These are phyloP conservation scores for Tylopilus orsonianus DNA, from an alignment of 1,284 basidiomycete species.

Conservation along the genomic window DNA sequence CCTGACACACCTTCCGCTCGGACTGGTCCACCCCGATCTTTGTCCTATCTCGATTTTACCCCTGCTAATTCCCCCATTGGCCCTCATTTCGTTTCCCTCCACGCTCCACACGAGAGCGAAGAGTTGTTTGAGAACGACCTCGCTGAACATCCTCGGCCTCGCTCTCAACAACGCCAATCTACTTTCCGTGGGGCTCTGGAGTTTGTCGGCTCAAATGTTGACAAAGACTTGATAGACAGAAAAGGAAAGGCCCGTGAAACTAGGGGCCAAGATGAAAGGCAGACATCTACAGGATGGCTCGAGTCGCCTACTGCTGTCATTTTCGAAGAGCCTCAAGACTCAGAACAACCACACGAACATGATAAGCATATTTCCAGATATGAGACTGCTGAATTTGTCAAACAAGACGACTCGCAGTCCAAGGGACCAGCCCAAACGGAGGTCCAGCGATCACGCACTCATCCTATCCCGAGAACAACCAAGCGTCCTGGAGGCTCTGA, in stretches of 20 bases:
- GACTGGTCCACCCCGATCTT: constrained; percentile 72
- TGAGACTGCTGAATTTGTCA: constrained; percentile 2
- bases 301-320: constrained; percentile 45
- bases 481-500: constrained; percentile 37
- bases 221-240: constrained; percentile 45
- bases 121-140: constrained; percentile 35
- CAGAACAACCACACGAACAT: constrained; percentile 11
- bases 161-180: constrained; percentile 35
- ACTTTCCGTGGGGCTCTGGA: constrained; percentile 67
- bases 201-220: constrained; percentile 30
- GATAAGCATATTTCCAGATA: constrained; percentile 12
- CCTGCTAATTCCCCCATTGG: constrained; percentile 44
- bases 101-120: constrained; percentile 25
- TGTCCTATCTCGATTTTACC: constrained; percentile 60
- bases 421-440: constrained; percentile 15
- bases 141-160: constrained; percentile 25
- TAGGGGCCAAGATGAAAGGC: constrained; percentile 45
- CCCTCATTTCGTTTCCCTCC: constrained; percentile 22
- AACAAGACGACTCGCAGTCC: constrained; percentile 11
- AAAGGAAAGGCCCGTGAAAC: constrained; percentile 58
- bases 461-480: constrained; percentile 39
- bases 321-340: constrained; percentile 27
- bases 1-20: constrained; percentile 60
- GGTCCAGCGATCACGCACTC: constrained; percentile 44
- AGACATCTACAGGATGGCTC: constrained; percentile 57